Evolutionary conservation across 768 basidiomycete genomes (phyloP), one percentile per base, ranked within the genome.

Genomic region (Rhodotorula taiwanensis): DNA sequence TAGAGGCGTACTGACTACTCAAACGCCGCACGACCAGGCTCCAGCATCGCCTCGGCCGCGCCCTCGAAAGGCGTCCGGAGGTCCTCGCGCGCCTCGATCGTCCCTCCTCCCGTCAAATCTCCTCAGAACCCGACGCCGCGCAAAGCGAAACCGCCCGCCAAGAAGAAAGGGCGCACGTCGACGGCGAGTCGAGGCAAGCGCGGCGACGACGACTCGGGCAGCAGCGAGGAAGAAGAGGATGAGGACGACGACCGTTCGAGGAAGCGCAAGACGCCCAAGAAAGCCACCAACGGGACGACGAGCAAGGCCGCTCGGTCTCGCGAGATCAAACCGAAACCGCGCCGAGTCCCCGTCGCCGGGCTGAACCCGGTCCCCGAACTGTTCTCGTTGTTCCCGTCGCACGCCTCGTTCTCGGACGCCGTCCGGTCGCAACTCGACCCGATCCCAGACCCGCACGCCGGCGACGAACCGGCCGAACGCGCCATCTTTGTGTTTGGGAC

Each of bases 401-500:
- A n/a, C 48, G 30, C 51, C 2, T 10, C 23, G 14, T 62, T 55
- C 21, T 34, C 55, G 42, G 41, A 7, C 34, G 6, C 0, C 0
- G 50, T 54, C 34, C 42, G 25, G 48, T 15, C 55, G 27, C 31
- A 54, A 8, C 5, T 28, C n/a, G 34, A 65, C 30, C 59, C 67
- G 2, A 14, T 16, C 5, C 52, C 56, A 1, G 10, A 9, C 36
- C 9, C 36, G 36, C 10, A 9, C 36, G 36, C 9, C 9, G 36
- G 10, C 36, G 36, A 39, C 36, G 36, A 9, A 11, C 13, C 1
- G 60, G 49, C 51, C 5, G 57, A 65, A 1, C 58, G 69, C 16
- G 50, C 61, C 45, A 79, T 92, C 23, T 94, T 92, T 67, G 85
- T 83, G 13, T 97, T 88, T 83, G 94, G 94, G 11, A 84, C 76